Conservation (phyloP, 495 filamentous ascomycete species). For the Penicillium diatomitis region DNA sequence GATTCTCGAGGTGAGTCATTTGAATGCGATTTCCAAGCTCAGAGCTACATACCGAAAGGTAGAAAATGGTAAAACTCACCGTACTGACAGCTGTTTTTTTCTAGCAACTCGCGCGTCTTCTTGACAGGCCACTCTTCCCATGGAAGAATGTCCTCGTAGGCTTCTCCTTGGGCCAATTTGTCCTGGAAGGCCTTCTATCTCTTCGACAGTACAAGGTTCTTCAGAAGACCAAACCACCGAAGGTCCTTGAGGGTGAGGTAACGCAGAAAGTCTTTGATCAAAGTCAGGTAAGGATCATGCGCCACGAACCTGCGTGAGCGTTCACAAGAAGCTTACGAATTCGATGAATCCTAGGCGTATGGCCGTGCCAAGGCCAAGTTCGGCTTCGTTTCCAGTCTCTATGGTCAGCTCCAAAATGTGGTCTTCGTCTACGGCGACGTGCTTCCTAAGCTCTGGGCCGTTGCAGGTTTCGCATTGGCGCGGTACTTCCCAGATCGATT, state of each 20-base stretch:
- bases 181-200: slow-evolving; percentile 78
- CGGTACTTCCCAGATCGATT: slow-evolving; percentile 67
- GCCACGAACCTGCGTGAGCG: background rate
- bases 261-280: slow-evolving; percentile 88
- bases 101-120: slow-evolving; percentile 75
- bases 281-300: slow-evolving; percentile 53
- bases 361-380: slow-evolving; percentile 92
- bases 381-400: slow-evolving; percentile 66
- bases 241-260: slow-evolving; percentile 77
- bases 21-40: too few species aligned
- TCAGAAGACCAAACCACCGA: slow-evolving; percentile 66
- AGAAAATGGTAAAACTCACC: too few species aligned
- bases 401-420: slow-evolving; percentile 76
- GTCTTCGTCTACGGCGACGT: slow-evolving; percentile 83
- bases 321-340: slow-evolving; percentile 1
- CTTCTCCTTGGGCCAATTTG: slow-evolving; percentile 81
- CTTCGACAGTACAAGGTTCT: slow-evolving; percentile 81
- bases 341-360: slow-evolving; percentile 54
- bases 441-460: slow-evolving; percentile 79
- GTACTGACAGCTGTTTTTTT: too few species aligned
- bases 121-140: slow-evolving; percentile 87
- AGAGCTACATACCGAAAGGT: too few species aligned
- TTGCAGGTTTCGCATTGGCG: slow-evolving; percentile 65
- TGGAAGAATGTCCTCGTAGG: slow-evolving; percentile 95
- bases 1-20: slow-evolving; percentile 32